Evolutionary conservation across 2,329 filamentous ascomycete genomes (phyloP), one percentile per base, ranked within the genome.

Genomic region (Clonostachys byssicola): DNA sequence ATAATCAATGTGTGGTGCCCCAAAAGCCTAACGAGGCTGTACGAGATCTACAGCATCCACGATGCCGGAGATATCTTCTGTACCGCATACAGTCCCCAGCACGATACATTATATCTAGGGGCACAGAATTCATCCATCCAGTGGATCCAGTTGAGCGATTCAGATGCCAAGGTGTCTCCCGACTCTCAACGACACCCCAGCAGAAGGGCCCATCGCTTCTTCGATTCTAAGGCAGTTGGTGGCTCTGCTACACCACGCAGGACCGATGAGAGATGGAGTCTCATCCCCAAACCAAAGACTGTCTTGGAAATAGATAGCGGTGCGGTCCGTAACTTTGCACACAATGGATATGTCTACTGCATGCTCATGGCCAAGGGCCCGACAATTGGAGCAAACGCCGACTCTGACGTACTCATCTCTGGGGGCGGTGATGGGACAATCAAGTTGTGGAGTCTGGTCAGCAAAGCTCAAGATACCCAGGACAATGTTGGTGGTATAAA

Each of bases 1-100:
- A 87, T 96, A 49, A 86, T 97, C 61, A 96, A 95, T 63, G 89
- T 95, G 40, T 99, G 94, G 94, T 86, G 84, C 57, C 88, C 92
- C 3, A 77, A 73, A 40, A 86, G 83, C 6, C 84, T 96, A 63
- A 80, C 78, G 47, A 84, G 88, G 30, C 75, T 94, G 1, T 94
- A 92, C 70, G 90, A 94, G 52, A 88, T 97, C 51, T 95, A 95
- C 72, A 95, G 91, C 52, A 86, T 86, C 43, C 92, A 95, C 66
- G 94, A 97, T 57, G 88, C 96, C 39, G 94, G 94, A 50, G 94
- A 99, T 69, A 83, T 99, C 49, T 97, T 97, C 64, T 95, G 90
- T 56, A 85, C 96, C n/a, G 87, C 86, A 2, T 96, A 95, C 65
- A 96, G 91, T 5, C 72, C 83, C 7, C 78, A 83, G 54, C 76